Evolutionary conservation across 495 filamentous ascomycete species (phyloP).

Genomic region (Aspergillus cavernicola): DNA sequence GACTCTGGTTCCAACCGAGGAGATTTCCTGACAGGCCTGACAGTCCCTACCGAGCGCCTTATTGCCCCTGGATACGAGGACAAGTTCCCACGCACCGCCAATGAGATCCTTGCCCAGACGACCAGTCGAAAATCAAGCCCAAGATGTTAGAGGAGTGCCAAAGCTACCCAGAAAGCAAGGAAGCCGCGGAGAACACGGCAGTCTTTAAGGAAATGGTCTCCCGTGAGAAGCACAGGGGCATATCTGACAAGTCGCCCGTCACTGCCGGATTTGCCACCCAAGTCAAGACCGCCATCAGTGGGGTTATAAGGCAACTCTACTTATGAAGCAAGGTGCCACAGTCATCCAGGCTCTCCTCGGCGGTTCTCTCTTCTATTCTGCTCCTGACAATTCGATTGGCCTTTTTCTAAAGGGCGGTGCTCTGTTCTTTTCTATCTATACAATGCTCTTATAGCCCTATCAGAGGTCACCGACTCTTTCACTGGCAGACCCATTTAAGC

Average conservation of each 20-base stretch:
- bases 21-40: constrained; percentile 69
- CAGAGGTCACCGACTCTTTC: constrained; percentile 70
- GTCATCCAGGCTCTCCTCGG: constrained; percentile 40
- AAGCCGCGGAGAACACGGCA: constrained; percentile 42
- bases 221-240: constrained; percentile 38
- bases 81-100: constrained; percentile 45
- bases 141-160: constrained; percentile 44
- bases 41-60: constrained; percentile 62
- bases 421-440: constrained; percentile 74
- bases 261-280: constrained; percentile 58
- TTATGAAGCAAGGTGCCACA: constrained; percentile 54
- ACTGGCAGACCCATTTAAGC: constrained; percentile 64
- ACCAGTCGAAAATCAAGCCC: constrained; percentile 34
- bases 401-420: constrained; percentile 53
- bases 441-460: constrained; percentile 67
- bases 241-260: constrained; percentile 45
- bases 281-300: constrained; percentile 52
- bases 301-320: constrained; percentile 57
- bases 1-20: constrained; percentile 24
- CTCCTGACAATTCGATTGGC: constrained; percentile 38
- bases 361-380: constrained; percentile 42
- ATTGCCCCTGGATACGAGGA: constrained; percentile 52
- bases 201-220: constrained; percentile 47
- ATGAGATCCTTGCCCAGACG: constrained; percentile 35
- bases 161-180: constrained; percentile 42